These are phyloP conservation scores for Lactarius psammicola DNA, from an alignment of 768 basidiomycete genomes.

Conservation along the genomic window DNA sequence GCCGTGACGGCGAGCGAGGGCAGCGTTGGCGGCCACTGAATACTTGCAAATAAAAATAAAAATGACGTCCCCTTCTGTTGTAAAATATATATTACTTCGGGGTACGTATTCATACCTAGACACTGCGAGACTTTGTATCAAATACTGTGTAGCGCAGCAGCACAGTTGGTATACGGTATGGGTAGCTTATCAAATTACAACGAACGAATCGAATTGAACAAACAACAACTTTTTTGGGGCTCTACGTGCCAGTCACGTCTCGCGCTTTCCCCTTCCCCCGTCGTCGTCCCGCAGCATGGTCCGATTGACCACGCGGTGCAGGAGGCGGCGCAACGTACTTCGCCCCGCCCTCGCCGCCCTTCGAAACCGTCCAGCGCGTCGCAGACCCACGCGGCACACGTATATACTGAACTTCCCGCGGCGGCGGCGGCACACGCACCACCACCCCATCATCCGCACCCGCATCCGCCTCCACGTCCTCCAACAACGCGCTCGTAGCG, in stretches of 20 bases:
- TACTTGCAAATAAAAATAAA: no score
- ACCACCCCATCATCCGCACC: neutral
- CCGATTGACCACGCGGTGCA: neutral
- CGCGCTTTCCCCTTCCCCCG: neutral
- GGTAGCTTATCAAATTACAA: neutral
- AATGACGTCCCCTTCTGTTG: neutral
- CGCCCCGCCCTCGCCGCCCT: neutral
- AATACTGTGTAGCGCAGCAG: neutral
- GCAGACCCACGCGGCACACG: constrained; percentile 18
- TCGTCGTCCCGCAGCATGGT: neutral
- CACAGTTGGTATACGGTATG: neutral
- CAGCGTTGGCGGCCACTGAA: constrained; percentile 26
- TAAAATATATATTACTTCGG: constrained; percentile 1
- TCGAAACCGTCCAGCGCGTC: constrained; percentile 21
- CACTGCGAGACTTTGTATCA: neutral
- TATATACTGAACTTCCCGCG: constrained; percentile 16
- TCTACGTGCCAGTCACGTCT: neutral
- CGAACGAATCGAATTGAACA: neutral
- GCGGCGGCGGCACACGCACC: constrained; percentile 17
- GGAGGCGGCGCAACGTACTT: constrained; percentile 19
- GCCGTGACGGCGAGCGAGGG: constrained; percentile 45
- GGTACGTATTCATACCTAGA: neutral
- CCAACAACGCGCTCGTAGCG: neutral
- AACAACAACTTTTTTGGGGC: neutral
- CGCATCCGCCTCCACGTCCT: neutral